A percentile compares a stretch with the other conserved stretches of the same genome.
Conservation (phyloP, 805 yeast species). For the Grigorovia transvaalensis region DNA sequence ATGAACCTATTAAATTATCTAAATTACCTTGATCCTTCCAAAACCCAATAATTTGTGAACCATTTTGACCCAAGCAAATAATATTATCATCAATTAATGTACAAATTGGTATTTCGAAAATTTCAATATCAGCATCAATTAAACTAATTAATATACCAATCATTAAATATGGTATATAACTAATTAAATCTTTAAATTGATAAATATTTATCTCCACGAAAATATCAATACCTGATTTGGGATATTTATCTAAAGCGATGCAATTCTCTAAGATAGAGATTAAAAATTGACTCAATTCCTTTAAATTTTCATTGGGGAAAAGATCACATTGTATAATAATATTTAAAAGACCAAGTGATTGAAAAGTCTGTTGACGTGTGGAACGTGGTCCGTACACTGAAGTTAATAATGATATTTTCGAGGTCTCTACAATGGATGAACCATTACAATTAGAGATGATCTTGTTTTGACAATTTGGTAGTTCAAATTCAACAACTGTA, state of each 20-base stretch:
- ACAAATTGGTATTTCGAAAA: constrained; percentile 64
- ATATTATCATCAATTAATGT: constrained; percentile 39
- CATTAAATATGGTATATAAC: constrained; percentile 31
- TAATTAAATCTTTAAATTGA: constrained; percentile 6
- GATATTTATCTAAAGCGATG: constrained; percentile 55
- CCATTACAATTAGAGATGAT: constrained; percentile 67
- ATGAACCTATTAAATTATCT: constrained; percentile 7
- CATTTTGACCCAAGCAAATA: constrained; percentile 44
- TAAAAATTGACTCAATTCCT: constrained; percentile 34
- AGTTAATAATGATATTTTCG: constrained; percentile 41
- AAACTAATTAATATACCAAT: constrained; percentile 54
- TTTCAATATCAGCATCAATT: constrained; percentile 75
- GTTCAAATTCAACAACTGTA: neutral
- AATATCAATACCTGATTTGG: constrained; percentile 80
- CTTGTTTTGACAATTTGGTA: constrained; percentile 39
- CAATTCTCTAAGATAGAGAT: constrained; percentile 31
- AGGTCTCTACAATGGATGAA: constrained; percentile 67
- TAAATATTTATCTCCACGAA: constrained; percentile 50
- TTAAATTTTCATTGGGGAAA: constrained; percentile 22
- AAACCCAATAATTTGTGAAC: constrained; percentile 50
- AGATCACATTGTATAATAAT: constrained; percentile 36
- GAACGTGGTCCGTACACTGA: constrained; percentile 88
- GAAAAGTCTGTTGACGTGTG: constrained; percentile 53
- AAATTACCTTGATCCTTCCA: constrained; percentile 36
- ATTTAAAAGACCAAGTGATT: constrained; percentile 52